A percentile compares a stretch with the other conserved stretches of the same genome.
phyloP scores from a whole-genome alignment of 192 early-diverging fungal species.

The Rhizophagus prolifer region DNA sequence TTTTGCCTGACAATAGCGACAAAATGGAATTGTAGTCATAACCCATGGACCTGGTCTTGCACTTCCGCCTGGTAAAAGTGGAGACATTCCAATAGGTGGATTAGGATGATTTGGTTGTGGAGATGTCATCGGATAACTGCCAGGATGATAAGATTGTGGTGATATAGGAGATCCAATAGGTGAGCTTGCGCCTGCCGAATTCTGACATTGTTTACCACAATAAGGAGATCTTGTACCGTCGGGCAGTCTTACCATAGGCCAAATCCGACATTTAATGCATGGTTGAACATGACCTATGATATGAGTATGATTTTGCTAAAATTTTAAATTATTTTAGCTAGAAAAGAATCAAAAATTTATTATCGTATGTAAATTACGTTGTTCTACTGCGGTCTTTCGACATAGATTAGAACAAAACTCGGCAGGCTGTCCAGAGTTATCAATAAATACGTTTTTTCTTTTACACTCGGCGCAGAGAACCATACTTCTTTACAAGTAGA shows the following conservation, averaged over 20 bases:
- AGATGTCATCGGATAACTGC: not conserved
- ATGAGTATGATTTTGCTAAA: not conserved
- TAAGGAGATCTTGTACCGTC: not conserved
- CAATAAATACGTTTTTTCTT: not conserved
- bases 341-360: no score
- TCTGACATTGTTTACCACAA: conserved; percentile 12
- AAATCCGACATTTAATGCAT: not conserved
- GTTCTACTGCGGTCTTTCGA: conserved; percentile 9
- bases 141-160: not conserved
- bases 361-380: not conserved
- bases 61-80: not conserved
- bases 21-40: not conserved
- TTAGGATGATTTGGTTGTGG: not conserved
- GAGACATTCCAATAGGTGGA: not conserved
- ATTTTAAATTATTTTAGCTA: not conserved
- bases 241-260: not conserved
- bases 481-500: not conserved
- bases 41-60: not conserved
- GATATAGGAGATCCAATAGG: not conserved
- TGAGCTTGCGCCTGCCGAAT: not conserved
- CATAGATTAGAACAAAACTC: conserved; percentile 15
- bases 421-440: not conserved
- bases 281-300: conserved; percentile 10
- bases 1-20: not conserved
- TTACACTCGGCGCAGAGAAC: conserved; percentile 4